Percentiles rank a stretch among this genome's conserved stretches.
phyloP scores from a whole-genome alignment of 441 rosid genomes.

The Gossypium aridum region DNA sequence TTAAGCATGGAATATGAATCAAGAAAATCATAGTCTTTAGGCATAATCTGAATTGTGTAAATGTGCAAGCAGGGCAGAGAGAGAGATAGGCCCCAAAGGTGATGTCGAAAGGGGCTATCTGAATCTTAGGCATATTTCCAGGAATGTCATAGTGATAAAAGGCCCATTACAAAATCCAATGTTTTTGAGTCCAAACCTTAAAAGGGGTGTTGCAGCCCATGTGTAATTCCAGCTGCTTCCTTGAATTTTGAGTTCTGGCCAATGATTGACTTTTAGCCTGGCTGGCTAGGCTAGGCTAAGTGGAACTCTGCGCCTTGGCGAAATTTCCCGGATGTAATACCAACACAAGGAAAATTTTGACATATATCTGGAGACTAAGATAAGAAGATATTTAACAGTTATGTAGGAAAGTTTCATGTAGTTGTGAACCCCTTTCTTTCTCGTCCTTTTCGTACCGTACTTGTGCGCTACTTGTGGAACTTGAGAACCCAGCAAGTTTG shows the following conservation, averaged over 20 bases:
- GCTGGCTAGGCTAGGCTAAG: not conserved
- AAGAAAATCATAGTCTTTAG: not conserved
- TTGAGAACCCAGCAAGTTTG: not conserved
- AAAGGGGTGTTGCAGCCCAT: no score
- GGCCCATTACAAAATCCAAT: no score
- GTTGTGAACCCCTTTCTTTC: not conserved
- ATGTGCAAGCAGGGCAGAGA: not conserved
- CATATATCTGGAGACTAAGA: not conserved
- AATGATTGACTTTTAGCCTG: not conserved
- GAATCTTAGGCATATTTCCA: no score
- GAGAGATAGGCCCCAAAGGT: not conserved
- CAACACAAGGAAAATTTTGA: not conserved
- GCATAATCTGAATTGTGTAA: not conserved
- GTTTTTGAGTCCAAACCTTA: no score
- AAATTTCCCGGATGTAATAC: not conserved
- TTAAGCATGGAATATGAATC: not conserved
- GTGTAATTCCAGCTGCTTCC: no score
- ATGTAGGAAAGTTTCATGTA: not conserved
- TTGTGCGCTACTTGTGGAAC: not conserved
- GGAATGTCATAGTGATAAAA: no score
- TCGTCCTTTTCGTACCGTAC: not conserved
- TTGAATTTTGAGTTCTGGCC: no score
- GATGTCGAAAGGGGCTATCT: not conserved
- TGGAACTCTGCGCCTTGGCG: not conserved
- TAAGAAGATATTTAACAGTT: not conserved